Base-by-base conservation (phyloP, 805 yeast genomes). In the Aciculoconidium aculeatum region DNA sequence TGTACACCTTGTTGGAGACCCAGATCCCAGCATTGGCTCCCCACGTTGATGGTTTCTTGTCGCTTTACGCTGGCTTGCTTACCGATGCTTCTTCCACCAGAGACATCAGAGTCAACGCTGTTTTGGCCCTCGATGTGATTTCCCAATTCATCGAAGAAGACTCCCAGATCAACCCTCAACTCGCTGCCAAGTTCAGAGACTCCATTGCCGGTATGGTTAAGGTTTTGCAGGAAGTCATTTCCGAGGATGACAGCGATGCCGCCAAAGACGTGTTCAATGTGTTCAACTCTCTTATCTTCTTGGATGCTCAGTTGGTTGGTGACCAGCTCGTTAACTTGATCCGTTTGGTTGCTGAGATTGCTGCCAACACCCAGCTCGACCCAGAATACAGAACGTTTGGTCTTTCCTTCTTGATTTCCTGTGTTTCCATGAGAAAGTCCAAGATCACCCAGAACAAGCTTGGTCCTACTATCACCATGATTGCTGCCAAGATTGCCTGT, bases 301-400 rank as follows among this genome's bases (percentile, higher is more conserved):
- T 82, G 40, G 96, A 88, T 50, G 68, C 82, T 47, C 77, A 78
- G 47, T 67, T 90, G 39, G 68, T 87, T 17, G 94, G 95, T 46
- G 79, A 82, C 47, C 70, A 76, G 41, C 68, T 90, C 41, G 61
- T 77, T 27, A 76, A 70, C 29, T 70, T 92, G 45, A 63, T 87
- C 39, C 74, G 76, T 42, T 70, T 85, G 47, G 75, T 87, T 72
- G 61, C 80, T 44, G 85, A 85, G 55, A 75, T 88, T 37, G 75
- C 95, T 20, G 53, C 74, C 30, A 77, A 81, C 57, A 61, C 67
- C 28, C 38, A 66, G 23, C 55, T 81, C 31, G 95, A 85, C 41
- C 86, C 81, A 44, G 96, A 88, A 48, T 71, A 72, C 55, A 77
- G 96, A 61, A 72, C 73, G 35, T 82, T 79, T 51, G 90, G 94